These are phyloP conservation scores for Bonia amplexicaulis DNA, from an alignment of 176 grass and related monocot genomes.

Conservation along the genomic window DNA sequence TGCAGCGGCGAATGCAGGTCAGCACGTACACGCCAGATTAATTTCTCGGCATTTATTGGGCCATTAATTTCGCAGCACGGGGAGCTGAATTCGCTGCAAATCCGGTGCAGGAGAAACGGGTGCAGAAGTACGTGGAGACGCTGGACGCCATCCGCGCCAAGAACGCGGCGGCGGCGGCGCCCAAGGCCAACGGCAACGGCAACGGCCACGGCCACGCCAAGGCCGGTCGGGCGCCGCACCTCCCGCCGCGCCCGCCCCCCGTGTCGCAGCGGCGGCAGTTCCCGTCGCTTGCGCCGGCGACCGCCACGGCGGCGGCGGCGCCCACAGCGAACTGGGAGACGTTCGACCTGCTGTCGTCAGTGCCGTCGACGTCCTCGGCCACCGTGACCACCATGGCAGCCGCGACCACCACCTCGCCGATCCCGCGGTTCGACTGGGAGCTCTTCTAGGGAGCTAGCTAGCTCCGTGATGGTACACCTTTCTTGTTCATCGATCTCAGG, in stretches of 20 bases:
- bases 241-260: conserved; percentile 38
- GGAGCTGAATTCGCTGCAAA: neutral
- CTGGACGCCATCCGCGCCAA: conserved; percentile 80
- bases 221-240: conserved; percentile 26
- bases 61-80: neutral
- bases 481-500: neutral
- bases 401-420: conserved; percentile 32
- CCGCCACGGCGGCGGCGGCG: neutral
- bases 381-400: conserved; percentile 44
- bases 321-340: conserved; percentile 69
- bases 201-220: conserved; percentile 38
- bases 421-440: conserved; percentile 87
- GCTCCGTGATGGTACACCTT: neutral
- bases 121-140: conserved; percentile 89
- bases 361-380: conserved; percentile 69
- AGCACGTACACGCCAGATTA: neutral
- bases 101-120: conserved; percentile 59
- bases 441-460: conserved; percentile 45
- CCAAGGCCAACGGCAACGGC: conserved; percentile 40
- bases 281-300: neutral
- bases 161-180: conserved; percentile 32
- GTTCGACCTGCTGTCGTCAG: conserved; percentile 77
- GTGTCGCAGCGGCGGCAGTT: conserved; percentile 57
- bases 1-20: conserved; percentile 72
- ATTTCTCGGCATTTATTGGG: neutral